These are phyloP conservation scores for Fusarium sp. DNA, from an alignment of 2,329 filamentous ascomycete genomes.

Conservation along the genomic window DNA sequence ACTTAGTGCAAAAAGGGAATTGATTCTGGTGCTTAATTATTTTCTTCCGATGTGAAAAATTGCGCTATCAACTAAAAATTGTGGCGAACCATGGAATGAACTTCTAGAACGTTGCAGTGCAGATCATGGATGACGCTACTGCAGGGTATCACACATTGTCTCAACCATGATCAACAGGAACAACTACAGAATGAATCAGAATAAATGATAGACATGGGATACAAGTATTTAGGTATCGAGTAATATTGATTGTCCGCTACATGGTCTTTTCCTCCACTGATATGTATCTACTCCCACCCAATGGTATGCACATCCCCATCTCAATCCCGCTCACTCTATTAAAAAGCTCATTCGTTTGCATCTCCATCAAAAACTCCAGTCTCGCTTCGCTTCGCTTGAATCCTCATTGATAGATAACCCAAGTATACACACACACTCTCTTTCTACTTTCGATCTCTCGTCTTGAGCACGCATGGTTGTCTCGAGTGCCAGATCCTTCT, in stretches of 20 bases:
- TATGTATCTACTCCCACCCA: slow-evolving; percentile 20
- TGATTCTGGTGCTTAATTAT: neutral
- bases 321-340: slow-evolving; percentile 14
- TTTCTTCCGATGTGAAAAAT: slow-evolving; percentile 6
- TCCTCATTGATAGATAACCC: neutral
- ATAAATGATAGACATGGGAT: neutral
- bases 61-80: slow-evolving; percentile 25
- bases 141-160: slow-evolving; percentile 9
- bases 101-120: slow-evolving; percentile 6
- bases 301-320: slow-evolving; percentile 6
- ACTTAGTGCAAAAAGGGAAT: slow-evolving; percentile 1
- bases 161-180: neutral
- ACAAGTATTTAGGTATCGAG: neutral
- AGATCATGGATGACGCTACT: slow-evolving; percentile 2
- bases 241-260: slow-evolving; percentile 23
- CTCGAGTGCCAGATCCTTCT: slow-evolving; percentile 71
- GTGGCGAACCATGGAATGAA: slow-evolving; percentile 16
- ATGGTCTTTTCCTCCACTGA: slow-evolving; percentile 14
- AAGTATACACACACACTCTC: neutral
- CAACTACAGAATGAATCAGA: neutral
- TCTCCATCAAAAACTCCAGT: slow-evolving; percentile 14
- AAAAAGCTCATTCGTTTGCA: neutral
- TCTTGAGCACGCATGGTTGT: slow-evolving; percentile 62
- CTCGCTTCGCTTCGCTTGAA: neutral
- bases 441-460: slow-evolving; percentile 54